Evolutionary conservation across 345 rosid genomes (phyloP).

Genomic region (Anacardium occidentale): DNA sequence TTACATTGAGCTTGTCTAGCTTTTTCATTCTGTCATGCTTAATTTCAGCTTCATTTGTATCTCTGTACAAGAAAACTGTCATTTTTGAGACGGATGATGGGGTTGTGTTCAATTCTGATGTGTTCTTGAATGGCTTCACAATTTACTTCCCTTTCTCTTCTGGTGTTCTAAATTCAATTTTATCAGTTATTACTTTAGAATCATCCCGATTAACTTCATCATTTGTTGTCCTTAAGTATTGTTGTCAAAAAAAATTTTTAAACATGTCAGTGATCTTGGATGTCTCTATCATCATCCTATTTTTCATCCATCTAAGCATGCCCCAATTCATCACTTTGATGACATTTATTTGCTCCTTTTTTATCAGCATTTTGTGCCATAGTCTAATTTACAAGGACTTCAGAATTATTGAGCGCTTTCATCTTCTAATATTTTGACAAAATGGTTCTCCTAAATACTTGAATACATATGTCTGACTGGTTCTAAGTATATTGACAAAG

Average conservation of each 20-base stretch:
- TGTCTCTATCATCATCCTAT: neutral
- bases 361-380: no score
- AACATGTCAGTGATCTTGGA: neutral
- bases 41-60: neutral
- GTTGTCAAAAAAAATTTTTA: neutral
- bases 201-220: neutral
- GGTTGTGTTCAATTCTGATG: neutral
- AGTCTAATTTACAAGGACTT: neutral
- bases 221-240: no score
- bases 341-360: neutral
- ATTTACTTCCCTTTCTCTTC: neutral
- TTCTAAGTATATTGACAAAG: neutral
- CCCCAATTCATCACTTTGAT: neutral
- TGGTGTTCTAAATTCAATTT: neutral
- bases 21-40: neutral
- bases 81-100: neutral
- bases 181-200: neutral
- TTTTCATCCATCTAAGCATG: neutral
- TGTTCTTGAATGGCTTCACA: neutral
- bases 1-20: constrained; percentile 82
- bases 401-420: neutral
- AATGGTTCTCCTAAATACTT: neutral
- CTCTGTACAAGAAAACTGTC: neutral
- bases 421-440: neutral
- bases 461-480: neutral